Percentiles rank a stretch among this genome's conserved stretches.
phyloP scores from a whole-genome alignment of 257 asterid species.

The Rehmannia glutinosa region DNA sequence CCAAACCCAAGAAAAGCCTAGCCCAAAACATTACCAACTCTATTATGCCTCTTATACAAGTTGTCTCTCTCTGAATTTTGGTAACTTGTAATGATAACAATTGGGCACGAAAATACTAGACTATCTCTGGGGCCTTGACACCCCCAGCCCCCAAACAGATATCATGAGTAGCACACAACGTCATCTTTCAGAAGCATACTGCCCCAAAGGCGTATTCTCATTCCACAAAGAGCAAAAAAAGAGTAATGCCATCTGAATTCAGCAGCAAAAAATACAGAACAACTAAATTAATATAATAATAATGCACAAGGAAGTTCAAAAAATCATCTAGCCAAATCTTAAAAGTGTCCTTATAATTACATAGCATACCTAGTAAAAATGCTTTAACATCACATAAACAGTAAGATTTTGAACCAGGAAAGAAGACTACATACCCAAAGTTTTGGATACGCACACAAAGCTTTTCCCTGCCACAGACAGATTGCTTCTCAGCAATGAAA shows the following conservation, averaged over 20 bases:
- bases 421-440: constrained; percentile 55
- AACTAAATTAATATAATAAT: background rate
- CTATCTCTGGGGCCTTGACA: too few species aligned
- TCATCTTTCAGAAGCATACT: background rate
- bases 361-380: background rate
- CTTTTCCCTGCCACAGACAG: constrained; percentile 53
- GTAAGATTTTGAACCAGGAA: background rate
- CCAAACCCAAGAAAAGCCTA: background rate
- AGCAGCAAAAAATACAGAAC: background rate
- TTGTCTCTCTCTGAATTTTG: background rate
- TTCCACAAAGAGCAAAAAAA: background rate
- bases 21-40: background rate
- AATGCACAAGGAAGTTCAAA: background rate
- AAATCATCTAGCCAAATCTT: background rate
- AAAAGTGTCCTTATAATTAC: background rate
- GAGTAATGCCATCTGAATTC: background rate
- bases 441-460: constrained; percentile 75
- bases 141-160: background rate
- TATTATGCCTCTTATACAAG: background rate
- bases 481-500: constrained; percentile 54
- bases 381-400: background rate
- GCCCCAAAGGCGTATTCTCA: background rate
- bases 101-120: background rate
- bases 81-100: background rate
- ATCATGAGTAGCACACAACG: constrained; percentile 10